Evolutionary conservation across 345 rosid genomes (phyloP).

Genomic region (Linum usitatissimum): DNA sequence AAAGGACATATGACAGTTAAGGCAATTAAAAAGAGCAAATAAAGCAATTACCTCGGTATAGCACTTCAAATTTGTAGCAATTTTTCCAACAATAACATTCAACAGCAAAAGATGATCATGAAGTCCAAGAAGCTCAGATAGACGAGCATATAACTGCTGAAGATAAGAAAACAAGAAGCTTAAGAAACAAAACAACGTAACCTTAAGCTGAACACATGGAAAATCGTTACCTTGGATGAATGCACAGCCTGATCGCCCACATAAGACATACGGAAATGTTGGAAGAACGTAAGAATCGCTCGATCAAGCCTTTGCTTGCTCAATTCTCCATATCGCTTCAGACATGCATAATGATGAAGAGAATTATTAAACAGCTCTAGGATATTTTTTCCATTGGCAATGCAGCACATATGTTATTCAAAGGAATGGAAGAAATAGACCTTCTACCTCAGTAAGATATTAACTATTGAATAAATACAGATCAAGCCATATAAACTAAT

Average conservation of each 20-base stretch:
- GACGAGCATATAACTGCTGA: slow-evolving; percentile 92
- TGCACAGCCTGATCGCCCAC: slow-evolving; percentile 99
- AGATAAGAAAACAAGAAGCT: slow-evolving; percentile 26
- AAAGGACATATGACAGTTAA: not conserved
- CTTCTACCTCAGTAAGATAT: not conserved
- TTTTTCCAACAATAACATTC: slow-evolving; percentile 91
- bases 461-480: not conserved
- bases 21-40: not conserved
- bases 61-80: slow-evolving; percentile 88
- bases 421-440: not conserved
- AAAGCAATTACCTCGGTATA: slow-evolving; percentile 55
- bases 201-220: not conserved
- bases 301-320: slow-evolving; percentile 98
- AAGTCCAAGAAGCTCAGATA: slow-evolving; percentile 88
- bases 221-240: slow-evolving; percentile 72
- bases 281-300: slow-evolving; percentile 94
- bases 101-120: slow-evolving; percentile 80
- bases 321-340: slow-evolving; percentile 80
- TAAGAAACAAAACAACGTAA: slow-evolving; percentile 15
- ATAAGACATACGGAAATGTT: slow-evolving; percentile 94
- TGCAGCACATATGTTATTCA: too few species aligned
- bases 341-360: slow-evolving; percentile 11
- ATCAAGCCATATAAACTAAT: not conserved
- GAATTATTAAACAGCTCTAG: not conserved
- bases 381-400: too few species aligned